Conservation (phyloP, 805 yeast genomes). For the Candida rishiriensis region DNA sequence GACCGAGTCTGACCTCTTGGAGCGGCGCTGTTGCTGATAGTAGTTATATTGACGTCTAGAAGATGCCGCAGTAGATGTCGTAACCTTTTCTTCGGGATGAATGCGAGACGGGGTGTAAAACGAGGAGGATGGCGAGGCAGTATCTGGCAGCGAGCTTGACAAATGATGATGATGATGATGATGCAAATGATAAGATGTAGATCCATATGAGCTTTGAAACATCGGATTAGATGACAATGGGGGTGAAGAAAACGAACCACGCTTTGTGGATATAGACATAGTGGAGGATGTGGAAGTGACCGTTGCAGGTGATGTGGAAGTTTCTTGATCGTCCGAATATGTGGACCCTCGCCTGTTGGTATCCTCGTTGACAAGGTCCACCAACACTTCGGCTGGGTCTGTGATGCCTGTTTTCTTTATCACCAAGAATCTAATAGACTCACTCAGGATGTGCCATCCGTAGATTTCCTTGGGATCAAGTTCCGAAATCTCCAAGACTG, state of each 20-base stretch:
- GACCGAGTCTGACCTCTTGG: conserved; percentile 12
- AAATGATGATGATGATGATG: conserved; percentile 15
- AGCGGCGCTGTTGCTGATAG: conserved; percentile 15
- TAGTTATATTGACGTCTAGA: conserved; percentile 25
- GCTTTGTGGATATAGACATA: conserved; percentile 19
- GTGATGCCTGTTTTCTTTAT: conserved; percentile 46
- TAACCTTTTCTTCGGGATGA: conserved; percentile 12
- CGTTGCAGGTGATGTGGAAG: conserved; percentile 9
- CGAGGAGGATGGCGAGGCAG: conserved; percentile 15
- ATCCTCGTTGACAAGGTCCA: conserved; percentile 52
- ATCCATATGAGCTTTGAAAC: conserved; percentile 16
- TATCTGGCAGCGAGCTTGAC: conserved; percentile 25
- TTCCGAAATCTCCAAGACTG: conserved; percentile 56
- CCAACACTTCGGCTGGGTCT: conserved; percentile 49
- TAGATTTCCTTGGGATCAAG: conserved; percentile 60
- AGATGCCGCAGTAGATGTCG: conserved; percentile 9
- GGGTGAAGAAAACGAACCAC: conserved; percentile 18
- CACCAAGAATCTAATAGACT: conserved; percentile 49
- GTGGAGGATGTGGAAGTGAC: conserved; percentile 17
- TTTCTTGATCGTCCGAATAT: conserved; percentile 19
- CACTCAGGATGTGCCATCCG: conserved; percentile 60
- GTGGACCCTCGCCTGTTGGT: conserved; percentile 26
- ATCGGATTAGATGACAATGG: conserved; percentile 7
- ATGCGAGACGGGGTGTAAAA: conserved; percentile 10
- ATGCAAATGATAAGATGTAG: conserved; percentile 9